A percentile compares a stretch with the other conserved stretches of the same genome.
These are phyloP conservation scores for Gynandropsis gynandra DNA, from an alignment of 345 rosid species.

Conservation along the genomic window DNA sequence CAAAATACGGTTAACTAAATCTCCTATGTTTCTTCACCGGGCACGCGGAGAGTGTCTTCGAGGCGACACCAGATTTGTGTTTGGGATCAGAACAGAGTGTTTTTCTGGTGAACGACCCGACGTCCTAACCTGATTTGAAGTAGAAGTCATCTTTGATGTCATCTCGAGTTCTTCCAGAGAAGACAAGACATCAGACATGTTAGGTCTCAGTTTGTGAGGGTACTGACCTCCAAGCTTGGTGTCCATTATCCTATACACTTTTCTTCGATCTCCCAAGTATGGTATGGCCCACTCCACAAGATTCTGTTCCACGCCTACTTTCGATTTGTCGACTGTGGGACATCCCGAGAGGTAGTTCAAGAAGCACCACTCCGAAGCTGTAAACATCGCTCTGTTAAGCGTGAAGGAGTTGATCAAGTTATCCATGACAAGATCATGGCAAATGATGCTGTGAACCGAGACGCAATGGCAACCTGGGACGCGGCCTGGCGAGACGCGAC, in stretches of 20 bases:
- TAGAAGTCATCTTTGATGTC: neutral
- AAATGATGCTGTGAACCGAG: too few species aligned
- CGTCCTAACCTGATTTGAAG: constrained; percentile 12
- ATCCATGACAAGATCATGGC: too few species aligned
- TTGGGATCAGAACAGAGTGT: neutral
- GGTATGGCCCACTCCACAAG: constrained; percentile 81
- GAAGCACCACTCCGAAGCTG: constrained; percentile 66
- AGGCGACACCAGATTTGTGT: too few species aligned
- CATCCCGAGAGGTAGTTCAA: constrained; percentile 61
- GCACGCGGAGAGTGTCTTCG: too few species aligned
- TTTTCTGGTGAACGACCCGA: constrained; percentile 11
- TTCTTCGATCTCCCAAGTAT: constrained; percentile 49
- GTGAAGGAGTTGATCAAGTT: too few species aligned
- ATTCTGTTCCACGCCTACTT: constrained; percentile 46
- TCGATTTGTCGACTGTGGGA: constrained; percentile 40
- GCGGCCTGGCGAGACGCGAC: too few species aligned
- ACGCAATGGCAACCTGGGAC: too few species aligned
- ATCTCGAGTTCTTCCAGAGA: constrained; percentile 30
- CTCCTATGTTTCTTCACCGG: too few species aligned
- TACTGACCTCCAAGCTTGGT: constrained; percentile 60
- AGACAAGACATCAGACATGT: constrained; percentile 46
- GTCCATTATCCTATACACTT: constrained; percentile 61
- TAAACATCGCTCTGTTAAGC: constrained; percentile 60
- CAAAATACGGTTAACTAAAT: too few species aligned
- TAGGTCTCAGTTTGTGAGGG: constrained; percentile 49